A percentile compares a stretch with the other conserved stretches of the same genome.
phyloP scores from a whole-genome alignment of 2,329 filamentous ascomycete species.

The Rhexocercosporidium sp. region DNA sequence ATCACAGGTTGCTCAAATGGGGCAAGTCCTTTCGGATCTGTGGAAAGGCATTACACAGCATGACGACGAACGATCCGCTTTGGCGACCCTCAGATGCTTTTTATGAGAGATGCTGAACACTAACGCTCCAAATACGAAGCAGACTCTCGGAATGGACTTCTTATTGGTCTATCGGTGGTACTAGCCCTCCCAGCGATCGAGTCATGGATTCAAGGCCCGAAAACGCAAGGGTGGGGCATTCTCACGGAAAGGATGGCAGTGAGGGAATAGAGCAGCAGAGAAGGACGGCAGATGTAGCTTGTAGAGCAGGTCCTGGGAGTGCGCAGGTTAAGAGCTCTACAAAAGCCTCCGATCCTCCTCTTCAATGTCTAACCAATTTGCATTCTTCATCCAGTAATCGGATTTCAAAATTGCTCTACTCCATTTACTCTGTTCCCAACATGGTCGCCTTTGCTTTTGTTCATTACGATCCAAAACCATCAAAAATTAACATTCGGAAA shows the following conservation, averaged over 20 bases:
- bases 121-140: background rate
- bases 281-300: background rate
- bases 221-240: background rate
- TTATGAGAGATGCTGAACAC: background rate
- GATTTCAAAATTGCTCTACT: background rate
- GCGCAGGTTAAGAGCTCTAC: background rate
- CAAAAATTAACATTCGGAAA: background rate
- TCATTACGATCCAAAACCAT: background rate
- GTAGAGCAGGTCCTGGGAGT: background rate
- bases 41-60: background rate
- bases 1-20: background rate
- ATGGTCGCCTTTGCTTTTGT: constrained; percentile 2
- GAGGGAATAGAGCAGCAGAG: background rate
- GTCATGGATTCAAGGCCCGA: background rate
- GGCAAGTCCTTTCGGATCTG: background rate
- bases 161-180: background rate
- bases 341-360: background rate
- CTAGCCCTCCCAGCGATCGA: background rate
- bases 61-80: background rate
- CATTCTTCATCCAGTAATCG: constrained; percentile 3
- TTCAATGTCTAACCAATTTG: background rate
- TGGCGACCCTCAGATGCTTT: background rate
- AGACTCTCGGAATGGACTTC: constrained; percentile 3
- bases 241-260: background rate
- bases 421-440: background rate